Evolutionary conservation across 1,139 yeast species (phyloP), one percentile per base, ranked within the genome.

Genomic region (Cylindricascospora bacillispora): DNA sequence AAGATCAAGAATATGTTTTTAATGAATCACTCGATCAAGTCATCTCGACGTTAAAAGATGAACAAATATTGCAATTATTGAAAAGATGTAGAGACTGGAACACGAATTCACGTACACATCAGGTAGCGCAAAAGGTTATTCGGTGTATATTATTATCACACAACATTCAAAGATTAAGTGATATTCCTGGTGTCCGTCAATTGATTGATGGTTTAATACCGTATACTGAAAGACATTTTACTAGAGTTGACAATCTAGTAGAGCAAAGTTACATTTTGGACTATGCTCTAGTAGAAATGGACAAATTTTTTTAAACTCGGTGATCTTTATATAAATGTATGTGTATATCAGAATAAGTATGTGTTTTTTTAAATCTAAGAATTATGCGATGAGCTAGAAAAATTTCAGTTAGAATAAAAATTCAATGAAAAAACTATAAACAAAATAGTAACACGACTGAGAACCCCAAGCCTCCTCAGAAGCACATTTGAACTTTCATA

Each of bases 71-170:
- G 24, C 52, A 60, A 13, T 56, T 89, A 21, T 67, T 89, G 52
- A 70, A 69, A 44, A 74, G 93, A 47, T 65, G 85, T 20, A 70
- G 95, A 45, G 94, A 85, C 49, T 89, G 99, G 99, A 89, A 92
- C 54, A 75, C 92, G 30, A 89, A 85, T 52, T 80, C 83, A 32
- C 73, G 75, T 46, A 75, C 82, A 26, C 81, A 82, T 45, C 73
- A 70, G 32, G 68, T 82, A 34, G 81, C 94, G 15, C 98, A 89
- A 53, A 72, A 72, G 33, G 59, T 85, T 22, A 62, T 89, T 33
- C 63, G 70, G 39, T 76, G 81, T 13, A 57, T 86, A 22, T 57
- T 89, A 35, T 59, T 62, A 26, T 63, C 63, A 24, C 71, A 71
- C 42, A 59, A 65, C 15, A 60, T 74, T 12, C 69, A 70, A 13